A percentile compares a stretch with the other conserved stretches of the same genome.
phyloP scores from a whole-genome alignment of 805 yeast genomes.

The Candida takata region DNA sequence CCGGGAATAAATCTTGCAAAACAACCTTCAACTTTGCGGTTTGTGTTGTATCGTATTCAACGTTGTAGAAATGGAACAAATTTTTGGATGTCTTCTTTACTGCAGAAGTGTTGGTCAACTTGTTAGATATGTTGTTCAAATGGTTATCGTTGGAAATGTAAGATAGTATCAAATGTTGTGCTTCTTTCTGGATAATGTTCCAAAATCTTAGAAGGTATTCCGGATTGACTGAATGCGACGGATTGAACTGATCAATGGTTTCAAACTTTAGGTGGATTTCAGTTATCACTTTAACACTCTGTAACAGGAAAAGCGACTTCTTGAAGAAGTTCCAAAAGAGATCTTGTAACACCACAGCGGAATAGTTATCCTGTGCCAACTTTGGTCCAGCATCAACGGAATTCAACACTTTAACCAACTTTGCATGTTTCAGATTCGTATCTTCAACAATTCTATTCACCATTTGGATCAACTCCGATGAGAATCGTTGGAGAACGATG shows the following conservation, averaged over 20 bases:
- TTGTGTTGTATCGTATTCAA: constrained; percentile 28
- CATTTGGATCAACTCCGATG: constrained; percentile 57
- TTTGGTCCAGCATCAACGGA: constrained; percentile 4
- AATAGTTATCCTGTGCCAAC: constrained; percentile 34
- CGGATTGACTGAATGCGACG: too few relatives aligned
- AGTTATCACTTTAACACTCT: constrained; percentile 58
- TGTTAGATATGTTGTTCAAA: constrained; percentile 1
- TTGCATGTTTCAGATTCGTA: constrained; percentile 49
- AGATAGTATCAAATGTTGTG: constrained; percentile 15
- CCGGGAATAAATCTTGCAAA: constrained; percentile 66
- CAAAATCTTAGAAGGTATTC: constrained; percentile 10
- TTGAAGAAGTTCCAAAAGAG: constrained; percentile 66
- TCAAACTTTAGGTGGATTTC: constrained; percentile 28
- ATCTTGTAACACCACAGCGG: constrained; percentile 55
- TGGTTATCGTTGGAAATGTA: constrained; percentile 17
- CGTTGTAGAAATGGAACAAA: constrained; percentile 31
- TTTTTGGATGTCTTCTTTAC: constrained; percentile 26
- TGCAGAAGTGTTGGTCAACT: constrained; percentile 9
- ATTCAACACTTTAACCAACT: constrained; percentile 27
- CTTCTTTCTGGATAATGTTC: constrained; percentile 14
- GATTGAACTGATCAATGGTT: background rate
- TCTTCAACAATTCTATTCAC: constrained; percentile 59
- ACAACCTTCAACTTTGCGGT: constrained; percentile 35
- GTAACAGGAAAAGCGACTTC: constrained; percentile 55
- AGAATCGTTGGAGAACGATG: constrained; percentile 45